Percentiles rank a stretch among this genome's conserved stretches.
Evolutionary conservation across 345 rosid species (phyloP).

Genomic region (Eucalyptus lansdowneana): DNA sequence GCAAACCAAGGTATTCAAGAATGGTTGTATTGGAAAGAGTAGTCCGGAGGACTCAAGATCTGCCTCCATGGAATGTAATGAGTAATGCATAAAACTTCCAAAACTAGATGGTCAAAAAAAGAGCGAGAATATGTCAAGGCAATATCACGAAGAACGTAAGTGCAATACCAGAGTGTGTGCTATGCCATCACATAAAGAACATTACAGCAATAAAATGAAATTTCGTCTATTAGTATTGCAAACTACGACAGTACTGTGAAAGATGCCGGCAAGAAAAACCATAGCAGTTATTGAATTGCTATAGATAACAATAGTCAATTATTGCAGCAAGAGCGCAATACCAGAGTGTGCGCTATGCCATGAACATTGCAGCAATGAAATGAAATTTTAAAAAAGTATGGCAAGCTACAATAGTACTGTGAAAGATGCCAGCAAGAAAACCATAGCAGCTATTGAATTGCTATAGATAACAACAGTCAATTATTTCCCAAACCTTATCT

Average conservation of each 20-base stretch:
- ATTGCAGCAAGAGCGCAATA: not conserved
- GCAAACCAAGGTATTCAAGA: not conserved
- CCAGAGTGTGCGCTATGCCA: not conserved
- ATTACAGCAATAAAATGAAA: not conserved
- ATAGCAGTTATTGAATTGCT: not conserved
- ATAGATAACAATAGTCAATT: not conserved
- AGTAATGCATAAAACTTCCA: not conserved
- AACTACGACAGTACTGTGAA: not conserved
- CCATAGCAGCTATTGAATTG: not conserved
- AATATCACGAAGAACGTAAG: not conserved
- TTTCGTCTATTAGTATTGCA: not conserved
- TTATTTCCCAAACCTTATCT: slow-evolving; percentile 44
- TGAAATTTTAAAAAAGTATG: not conserved
- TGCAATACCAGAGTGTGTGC: not conserved
- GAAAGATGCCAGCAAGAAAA: not conserved
- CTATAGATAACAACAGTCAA: not conserved
- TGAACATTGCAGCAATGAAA: not conserved
- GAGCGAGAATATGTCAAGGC: not conserved
- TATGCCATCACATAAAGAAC: not conserved
- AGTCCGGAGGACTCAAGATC: not conserved
- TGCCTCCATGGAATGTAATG: not conserved
- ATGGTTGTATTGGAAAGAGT: not conserved
- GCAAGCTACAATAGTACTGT: not conserved
- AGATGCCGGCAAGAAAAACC: not conserved
- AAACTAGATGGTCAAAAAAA: not conserved